These are phyloP conservation scores for Ganoderma boninense DNA, from an alignment of 1,284 basidiomycete genomes.

Conservation along the genomic window DNA sequence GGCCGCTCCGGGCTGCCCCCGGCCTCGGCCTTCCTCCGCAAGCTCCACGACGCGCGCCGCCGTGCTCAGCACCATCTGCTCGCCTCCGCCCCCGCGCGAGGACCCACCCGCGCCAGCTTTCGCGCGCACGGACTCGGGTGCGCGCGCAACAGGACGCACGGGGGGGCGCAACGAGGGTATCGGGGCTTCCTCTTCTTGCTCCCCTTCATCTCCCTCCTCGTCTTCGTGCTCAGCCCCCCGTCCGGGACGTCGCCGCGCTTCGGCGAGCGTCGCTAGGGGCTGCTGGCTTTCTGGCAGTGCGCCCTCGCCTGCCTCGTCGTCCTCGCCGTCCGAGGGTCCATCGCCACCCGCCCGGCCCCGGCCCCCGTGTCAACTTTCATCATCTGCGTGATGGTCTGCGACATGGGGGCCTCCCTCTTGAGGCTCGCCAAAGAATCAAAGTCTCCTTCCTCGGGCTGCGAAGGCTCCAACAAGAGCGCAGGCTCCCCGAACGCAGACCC, in stretches of 20 bases:
- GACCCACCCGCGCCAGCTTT: neutral
- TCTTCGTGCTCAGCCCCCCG: no score
- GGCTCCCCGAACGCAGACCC: slow-evolving; percentile 20
- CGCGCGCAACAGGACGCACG: slow-evolving; percentile 9
- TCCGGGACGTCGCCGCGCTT: no score
- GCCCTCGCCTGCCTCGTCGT: neutral
- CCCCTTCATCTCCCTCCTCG: neutral
- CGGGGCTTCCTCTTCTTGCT: slow-evolving; percentile 3
- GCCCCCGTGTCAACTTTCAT: neutral
- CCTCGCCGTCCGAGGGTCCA: neutral
- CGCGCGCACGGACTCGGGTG: neutral
- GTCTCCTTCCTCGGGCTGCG: neutral
- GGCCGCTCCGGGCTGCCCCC: slow-evolving; percentile 30
- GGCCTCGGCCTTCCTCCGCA: slow-evolving; percentile 33
- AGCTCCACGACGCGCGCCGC: slow-evolving; percentile 55
- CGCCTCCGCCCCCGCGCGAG: slow-evolving; percentile 15
- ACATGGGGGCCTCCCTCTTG: neutral
- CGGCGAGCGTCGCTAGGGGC: neutral
- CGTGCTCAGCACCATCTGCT: slow-evolving; percentile 58
- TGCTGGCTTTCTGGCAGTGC: neutral
- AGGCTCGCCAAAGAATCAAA: neutral
- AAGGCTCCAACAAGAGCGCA: slow-evolving; percentile 12
- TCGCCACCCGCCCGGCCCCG: neutral
- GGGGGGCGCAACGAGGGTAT: slow-evolving; percentile 19
- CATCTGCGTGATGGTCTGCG: slow-evolving; percentile 17